A percentile compares a stretch with the other conserved stretches of the same genome.
Evolutionary conservation across 176 grass and related monocot genomes (phyloP).

Genomic region (Cenchrus americanus): DNA sequence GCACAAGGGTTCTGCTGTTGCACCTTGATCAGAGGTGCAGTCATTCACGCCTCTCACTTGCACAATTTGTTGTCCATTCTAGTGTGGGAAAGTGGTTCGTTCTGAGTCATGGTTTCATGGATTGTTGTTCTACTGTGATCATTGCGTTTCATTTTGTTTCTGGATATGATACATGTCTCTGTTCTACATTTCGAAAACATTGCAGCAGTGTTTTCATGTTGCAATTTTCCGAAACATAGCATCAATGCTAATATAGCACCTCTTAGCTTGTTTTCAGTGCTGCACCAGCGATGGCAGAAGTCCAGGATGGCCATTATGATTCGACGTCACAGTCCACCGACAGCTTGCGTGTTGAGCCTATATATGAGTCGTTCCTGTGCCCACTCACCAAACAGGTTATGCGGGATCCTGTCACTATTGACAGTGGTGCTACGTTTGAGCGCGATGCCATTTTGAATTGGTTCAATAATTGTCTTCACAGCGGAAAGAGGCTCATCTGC

Average conservation of each 20-base stretch:
- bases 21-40: background rate
- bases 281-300: conserved; percentile 62
- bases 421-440: conserved; percentile 87
- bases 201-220: background rate
- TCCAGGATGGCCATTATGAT: conserved; percentile 56
- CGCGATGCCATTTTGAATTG: conserved; percentile 75
- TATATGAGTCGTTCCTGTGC: conserved; percentile 88
- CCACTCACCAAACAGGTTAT: conserved; percentile 91
- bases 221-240: background rate
- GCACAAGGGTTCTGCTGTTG: background rate
- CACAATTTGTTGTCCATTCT: background rate
- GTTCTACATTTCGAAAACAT: background rate
- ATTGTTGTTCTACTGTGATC: background rate
- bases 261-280: conserved; percentile 46
- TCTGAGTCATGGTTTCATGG: background rate
- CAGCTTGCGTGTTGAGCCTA: conserved; percentile 69
- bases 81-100: background rate
- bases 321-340: conserved; percentile 55
- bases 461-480: conserved; percentile 68
- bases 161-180: background rate
- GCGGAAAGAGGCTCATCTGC: conserved; percentile 62
- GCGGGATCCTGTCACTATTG: conserved; percentile 81
- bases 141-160: background rate
- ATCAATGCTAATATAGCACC: background rate
- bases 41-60: background rate